Percentiles rank a stretch among this genome's conserved stretches.
Evolutionary conservation across 371 early-diverging fungal genomes (phyloP).

Genomic region (Sporodiniella umbellata): DNA sequence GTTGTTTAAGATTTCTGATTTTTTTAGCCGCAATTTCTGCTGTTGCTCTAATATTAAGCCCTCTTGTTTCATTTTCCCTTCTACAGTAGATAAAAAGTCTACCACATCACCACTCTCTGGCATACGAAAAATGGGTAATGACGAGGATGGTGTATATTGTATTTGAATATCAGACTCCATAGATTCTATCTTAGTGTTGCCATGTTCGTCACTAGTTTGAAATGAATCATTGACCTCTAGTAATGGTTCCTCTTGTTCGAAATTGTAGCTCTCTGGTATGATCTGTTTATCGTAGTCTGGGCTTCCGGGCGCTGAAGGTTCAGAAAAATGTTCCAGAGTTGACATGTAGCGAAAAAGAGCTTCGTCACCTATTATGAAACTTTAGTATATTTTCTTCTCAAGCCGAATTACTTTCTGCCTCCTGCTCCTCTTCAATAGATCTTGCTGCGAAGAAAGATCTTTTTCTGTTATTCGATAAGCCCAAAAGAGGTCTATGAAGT

Average conservation of each 20-base stretch:
- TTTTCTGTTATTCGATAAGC: slow-evolving; percentile 33
- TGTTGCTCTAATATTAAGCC: slow-evolving; percentile 8
- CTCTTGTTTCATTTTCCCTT: slow-evolving; percentile 25
- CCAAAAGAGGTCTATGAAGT: slow-evolving; percentile 45
- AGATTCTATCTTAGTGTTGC: not conserved
- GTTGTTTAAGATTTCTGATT: slow-evolving; percentile 10
- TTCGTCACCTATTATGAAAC: slow-evolving; percentile 25
- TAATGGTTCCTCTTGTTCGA: not conserved
- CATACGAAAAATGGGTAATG: slow-evolving; percentile 40
- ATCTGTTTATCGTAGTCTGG: not conserved
- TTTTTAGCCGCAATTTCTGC: slow-evolving; percentile 12
- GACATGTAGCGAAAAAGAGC: slow-evolving; percentile 30
- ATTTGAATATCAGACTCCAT: not conserved
- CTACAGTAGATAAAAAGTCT: slow-evolving; percentile 34
- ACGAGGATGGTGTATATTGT: slow-evolving; percentile 1
- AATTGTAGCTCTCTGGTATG: not conserved
- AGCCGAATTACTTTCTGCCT: slow-evolving; percentile 14
- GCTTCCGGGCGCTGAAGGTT: slow-evolving; percentile 18
- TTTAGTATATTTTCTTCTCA: not conserved
- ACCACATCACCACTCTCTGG: slow-evolving; percentile 39
- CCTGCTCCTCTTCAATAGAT: slow-evolving; percentile 8
- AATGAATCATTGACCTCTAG: not conserved
- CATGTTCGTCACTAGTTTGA: slow-evolving; percentile 7
- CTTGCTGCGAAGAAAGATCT: slow-evolving; percentile 32
- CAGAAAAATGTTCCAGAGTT: slow-evolving; percentile 30